Evolutionary conservation across 2,329 filamentous ascomycete species (phyloP).

Genomic region (Lanzia echinophila): DNA sequence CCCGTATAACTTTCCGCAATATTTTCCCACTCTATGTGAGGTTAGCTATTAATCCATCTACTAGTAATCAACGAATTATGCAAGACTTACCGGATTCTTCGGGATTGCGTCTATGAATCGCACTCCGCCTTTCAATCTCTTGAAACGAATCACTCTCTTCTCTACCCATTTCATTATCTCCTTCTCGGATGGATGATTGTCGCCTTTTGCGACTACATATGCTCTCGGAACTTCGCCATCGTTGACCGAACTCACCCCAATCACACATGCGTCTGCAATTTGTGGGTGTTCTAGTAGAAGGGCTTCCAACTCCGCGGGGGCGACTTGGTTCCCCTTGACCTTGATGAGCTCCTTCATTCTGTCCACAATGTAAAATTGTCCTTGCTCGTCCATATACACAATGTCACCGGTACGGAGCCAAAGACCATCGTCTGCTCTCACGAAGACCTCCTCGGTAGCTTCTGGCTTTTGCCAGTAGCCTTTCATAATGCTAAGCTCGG

Average conservation of each 20-base stretch:
- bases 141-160: background rate
- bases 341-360: slow-evolving; percentile 63
- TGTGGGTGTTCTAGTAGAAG: slow-evolving; percentile 37
- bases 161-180: slow-evolving; percentile 33
- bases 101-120: slow-evolving; percentile 33
- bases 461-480: slow-evolving; percentile 53
- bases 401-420: slow-evolving; percentile 67
- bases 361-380: slow-evolving; percentile 83
- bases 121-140: background rate
- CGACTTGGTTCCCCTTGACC: slow-evolving; percentile 60
- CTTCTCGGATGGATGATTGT: too few relatives aligned
- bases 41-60: too few relatives aligned
- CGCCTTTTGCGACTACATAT: background rate
- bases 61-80: too few relatives aligned
- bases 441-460: slow-evolving; percentile 52
- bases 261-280: slow-evolving; percentile 51
- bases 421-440: slow-evolving; percentile 65
- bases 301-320: slow-evolving; percentile 56
- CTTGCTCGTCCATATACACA: slow-evolving; percentile 64
- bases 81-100: slow-evolving; percentile 63
- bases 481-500: slow-evolving; percentile 45
- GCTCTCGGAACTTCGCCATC: slow-evolving; percentile 21
- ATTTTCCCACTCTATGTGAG: too few relatives aligned
- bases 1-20: too few relatives aligned
- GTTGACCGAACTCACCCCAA: slow-evolving; percentile 38